These are phyloP conservation scores for Monilinia vaccinii-corymbosi DNA, from an alignment of 2,329 filamentous ascomycete species.

Conservation along the genomic window DNA sequence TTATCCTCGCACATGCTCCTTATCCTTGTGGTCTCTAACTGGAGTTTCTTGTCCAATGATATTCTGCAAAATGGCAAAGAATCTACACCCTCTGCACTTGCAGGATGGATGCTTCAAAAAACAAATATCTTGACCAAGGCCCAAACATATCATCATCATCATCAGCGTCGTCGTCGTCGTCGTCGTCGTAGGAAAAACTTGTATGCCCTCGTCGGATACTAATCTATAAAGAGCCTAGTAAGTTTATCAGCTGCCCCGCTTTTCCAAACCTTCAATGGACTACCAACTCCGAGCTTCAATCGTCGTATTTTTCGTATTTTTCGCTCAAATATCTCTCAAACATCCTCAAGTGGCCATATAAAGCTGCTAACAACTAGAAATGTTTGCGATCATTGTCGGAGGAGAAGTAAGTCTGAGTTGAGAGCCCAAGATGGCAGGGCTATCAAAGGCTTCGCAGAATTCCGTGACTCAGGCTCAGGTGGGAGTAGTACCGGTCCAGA, in stretches of 20 bases:
- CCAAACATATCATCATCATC: not conserved
- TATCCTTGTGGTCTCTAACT: not conserved
- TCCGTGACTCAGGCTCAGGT: slow-evolving; percentile 16
- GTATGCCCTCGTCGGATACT: not conserved
- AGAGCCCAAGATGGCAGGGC: slow-evolving; percentile 40
- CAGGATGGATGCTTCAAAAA: not conserved
- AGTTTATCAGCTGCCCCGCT: not conserved
- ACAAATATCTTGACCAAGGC: not conserved
- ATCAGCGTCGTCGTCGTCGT: not conserved
- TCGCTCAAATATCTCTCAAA: slow-evolving; percentile 18
- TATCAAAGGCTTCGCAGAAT: slow-evolving; percentile 27
- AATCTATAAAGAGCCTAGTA: not conserved
- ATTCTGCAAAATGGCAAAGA: not conserved
- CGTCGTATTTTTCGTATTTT: slow-evolving; percentile 22
- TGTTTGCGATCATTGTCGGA: slow-evolving; percentile 39
- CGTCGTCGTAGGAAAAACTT: not conserved
- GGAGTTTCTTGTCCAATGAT: not conserved
- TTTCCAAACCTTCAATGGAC: not conserved
- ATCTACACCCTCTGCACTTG: not conserved
- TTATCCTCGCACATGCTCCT: not conserved
- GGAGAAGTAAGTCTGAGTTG: slow-evolving; percentile 40
- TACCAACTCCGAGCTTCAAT: not conserved
- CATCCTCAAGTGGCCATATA: slow-evolving; percentile 7
- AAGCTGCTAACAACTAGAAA: slow-evolving; percentile 27
- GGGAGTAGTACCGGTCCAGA: slow-evolving; percentile 18